Percentiles rank a stretch among this genome's conserved stretches.
Evolutionary conservation across 306 rosid species (phyloP).

Genomic region (Gastrolobium villosum): DNA sequence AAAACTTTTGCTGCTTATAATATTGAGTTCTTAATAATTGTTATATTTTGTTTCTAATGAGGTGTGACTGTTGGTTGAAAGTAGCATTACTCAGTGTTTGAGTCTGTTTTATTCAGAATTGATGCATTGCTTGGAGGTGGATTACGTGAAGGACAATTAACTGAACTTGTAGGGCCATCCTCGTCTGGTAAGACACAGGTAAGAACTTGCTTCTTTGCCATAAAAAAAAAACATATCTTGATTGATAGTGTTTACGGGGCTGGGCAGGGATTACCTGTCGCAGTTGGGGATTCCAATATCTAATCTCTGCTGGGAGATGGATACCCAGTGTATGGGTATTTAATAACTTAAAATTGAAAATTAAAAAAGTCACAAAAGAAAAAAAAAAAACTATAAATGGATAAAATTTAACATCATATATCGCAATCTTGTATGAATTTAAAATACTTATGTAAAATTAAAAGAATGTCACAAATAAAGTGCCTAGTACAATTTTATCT

Average conservation of each 20-base stretch:
- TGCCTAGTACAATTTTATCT: not conserved
- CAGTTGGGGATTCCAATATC: not conserved
- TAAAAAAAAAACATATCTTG: conserved; percentile 35
- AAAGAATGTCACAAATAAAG: not conserved
- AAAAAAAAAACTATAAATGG: not conserved
- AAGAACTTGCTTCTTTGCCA: conserved; percentile 37
- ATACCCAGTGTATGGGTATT: not conserved
- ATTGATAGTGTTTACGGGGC: not conserved
- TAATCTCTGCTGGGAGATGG: not conserved
- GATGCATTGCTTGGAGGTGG: conserved; percentile 90
- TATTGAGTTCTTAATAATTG: conserved; percentile 6
- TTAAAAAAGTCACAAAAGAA: not conserved
- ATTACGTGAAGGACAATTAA: conserved; percentile 76
- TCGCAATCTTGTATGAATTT: not conserved
- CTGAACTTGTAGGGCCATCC: conserved; percentile 91
- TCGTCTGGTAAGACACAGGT: conserved; percentile 94
- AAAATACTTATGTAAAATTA: conserved; percentile 1
- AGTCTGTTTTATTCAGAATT: conserved; percentile 59
- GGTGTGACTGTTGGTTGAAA: conserved; percentile 10
- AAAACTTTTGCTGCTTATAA: conserved; percentile 26
- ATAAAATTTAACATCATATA: not conserved
- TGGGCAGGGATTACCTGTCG: conserved; percentile 1
- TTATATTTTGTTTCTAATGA: conserved; percentile 36
- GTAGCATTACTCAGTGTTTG: conserved; percentile 35
- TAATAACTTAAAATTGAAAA: not conserved